These are phyloP conservation scores for Chalciporus piperatus DNA, from an alignment of 768 basidiomycete species.

Conservation along the genomic window DNA sequence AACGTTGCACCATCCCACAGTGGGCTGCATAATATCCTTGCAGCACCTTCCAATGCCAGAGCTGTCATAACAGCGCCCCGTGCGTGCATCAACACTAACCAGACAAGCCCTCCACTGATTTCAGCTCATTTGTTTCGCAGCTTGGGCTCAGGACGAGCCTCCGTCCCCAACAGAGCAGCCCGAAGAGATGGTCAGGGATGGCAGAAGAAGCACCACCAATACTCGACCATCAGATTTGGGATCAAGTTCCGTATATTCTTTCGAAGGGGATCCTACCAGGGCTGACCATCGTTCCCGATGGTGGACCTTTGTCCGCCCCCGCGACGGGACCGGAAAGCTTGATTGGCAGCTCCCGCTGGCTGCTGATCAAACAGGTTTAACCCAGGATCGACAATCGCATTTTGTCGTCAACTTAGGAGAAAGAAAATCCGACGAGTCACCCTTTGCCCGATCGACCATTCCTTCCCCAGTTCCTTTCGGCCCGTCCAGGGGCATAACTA, in stretches of 20 bases:
- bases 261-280: constrained; percentile 29
- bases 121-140: constrained; percentile 35
- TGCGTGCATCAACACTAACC: constrained; percentile 34
- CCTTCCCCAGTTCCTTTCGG: constrained; percentile 42
- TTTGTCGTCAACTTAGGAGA: constrained; percentile 6
- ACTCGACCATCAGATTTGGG: constrained; percentile 50
- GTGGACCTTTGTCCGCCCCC: constrained; percentile 72
- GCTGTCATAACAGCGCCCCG: constrained; percentile 70
- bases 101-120: too few relatives aligned
- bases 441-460: constrained; percentile 20
- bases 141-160: constrained; percentile 84
- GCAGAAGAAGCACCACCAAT: constrained; percentile 32
- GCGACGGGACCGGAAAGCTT: constrained; percentile 28
- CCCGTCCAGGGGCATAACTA: constrained; percentile 51
- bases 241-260: constrained; percentile 48
- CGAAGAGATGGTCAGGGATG: constrained; percentile 36
- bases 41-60: constrained; percentile 41
- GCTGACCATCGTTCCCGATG: constrained; percentile 50
- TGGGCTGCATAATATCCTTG: constrained; percentile 23
- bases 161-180: constrained; percentile 59
- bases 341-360: too few relatives aligned
- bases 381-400: too few relatives aligned
- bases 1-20: constrained; percentile 28
- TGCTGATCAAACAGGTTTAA: too few relatives aligned
- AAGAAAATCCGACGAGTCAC: constrained; percentile 22